Conservation (phyloP, 371 early-diverging fungal genomes). For the Mortierella sp. region DNA sequence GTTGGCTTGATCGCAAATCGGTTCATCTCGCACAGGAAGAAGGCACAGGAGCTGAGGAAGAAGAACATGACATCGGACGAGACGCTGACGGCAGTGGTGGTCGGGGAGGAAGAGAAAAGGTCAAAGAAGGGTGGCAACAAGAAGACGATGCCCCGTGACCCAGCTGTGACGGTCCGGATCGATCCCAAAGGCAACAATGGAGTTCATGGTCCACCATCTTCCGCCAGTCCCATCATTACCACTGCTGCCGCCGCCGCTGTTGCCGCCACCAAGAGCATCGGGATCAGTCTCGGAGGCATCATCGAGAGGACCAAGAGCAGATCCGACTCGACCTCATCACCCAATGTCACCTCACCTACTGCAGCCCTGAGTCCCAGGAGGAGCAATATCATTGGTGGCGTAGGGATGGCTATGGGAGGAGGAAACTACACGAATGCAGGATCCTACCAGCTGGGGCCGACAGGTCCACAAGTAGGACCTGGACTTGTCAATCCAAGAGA, state of each 20-base stretch:
- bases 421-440: conserved; percentile 15
- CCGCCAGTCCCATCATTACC: too few species aligned
- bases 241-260: too few species aligned
- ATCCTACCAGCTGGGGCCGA: conserved; percentile 6
- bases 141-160: too few species aligned
- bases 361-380: conserved; percentile 7
- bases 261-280: too few species aligned
- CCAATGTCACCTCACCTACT: not conserved
- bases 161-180: too few species aligned
- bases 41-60: conserved; percentile 25
- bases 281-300: too few species aligned
- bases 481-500: conserved; percentile 12
- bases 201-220: too few species aligned
- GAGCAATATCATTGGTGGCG: conserved; percentile 20
- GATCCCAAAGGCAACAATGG: too few species aligned
- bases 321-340: not conserved
- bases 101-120: not conserved
- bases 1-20: conserved; percentile 24
- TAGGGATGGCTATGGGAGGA: conserved; percentile 23
- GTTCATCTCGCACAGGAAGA: conserved; percentile 41
- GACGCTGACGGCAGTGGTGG: not conserved
- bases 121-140: too few species aligned
- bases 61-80: not conserved
- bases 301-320: not conserved
- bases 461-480: conserved; percentile 9